These are phyloP conservation scores for Chloris gayana DNA, from an alignment of 176 grass and related monocot genomes.

Conservation along the genomic window DNA sequence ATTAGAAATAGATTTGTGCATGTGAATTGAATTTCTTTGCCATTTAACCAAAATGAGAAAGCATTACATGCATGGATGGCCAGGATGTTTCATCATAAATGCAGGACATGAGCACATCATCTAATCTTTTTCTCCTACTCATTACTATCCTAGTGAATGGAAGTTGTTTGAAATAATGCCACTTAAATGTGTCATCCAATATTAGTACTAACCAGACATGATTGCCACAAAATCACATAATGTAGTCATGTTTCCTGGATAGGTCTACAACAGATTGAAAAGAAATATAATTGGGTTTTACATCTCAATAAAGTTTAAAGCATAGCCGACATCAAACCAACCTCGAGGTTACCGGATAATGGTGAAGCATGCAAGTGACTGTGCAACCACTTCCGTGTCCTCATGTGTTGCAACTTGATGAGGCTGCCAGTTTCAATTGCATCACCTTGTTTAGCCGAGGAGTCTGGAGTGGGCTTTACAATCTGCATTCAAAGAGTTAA, in stretches of 20 bases:
- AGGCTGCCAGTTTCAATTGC: slow-evolving; percentile 55
- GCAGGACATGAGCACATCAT: slow-evolving; percentile 15
- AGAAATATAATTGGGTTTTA: not conserved
- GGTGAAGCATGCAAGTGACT: slow-evolving; percentile 79
- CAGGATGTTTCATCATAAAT: not conserved
- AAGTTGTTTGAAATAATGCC: no score
- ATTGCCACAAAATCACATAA: no score
- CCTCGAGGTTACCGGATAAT: slow-evolving; percentile 82
- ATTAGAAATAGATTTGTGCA: not conserved
- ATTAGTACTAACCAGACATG: no score
- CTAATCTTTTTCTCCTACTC: not conserved
- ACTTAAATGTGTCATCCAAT: no score
- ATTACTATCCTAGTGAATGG: not conserved
- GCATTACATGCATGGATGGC: not conserved
- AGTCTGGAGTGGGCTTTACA: slow-evolving; percentile 54
- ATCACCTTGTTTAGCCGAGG: slow-evolving; percentile 70
- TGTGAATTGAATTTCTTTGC: not conserved
- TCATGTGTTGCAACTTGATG: slow-evolving; percentile 76
- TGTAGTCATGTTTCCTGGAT: no score
- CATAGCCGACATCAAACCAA: slow-evolving; percentile 33
- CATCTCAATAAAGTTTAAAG: not conserved
- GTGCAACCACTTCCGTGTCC: slow-evolving; percentile 70
- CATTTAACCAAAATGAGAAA: not conserved
- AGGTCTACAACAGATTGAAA: no score
- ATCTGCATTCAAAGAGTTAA: slow-evolving; percentile 39